phyloP scores from a whole-genome alignment of 306 rosid species.

The Cyclanthera cordifolia region DNA sequence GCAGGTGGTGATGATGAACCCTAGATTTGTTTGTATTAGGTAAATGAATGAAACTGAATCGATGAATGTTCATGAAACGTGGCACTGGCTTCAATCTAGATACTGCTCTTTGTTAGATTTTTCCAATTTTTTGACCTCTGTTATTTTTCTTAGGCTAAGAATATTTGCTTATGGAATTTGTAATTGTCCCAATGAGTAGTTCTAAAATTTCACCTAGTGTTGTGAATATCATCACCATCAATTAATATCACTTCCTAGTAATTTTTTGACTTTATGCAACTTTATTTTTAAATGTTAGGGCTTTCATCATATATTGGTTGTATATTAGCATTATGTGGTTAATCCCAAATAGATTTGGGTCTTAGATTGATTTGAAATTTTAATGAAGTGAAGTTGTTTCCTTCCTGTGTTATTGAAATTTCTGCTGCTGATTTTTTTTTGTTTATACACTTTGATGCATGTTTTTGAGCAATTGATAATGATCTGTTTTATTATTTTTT shows the following conservation, averaged over 20 bases:
- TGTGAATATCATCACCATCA: conserved; percentile 47
- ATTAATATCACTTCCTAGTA: background rate
- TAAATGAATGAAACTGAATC: background rate
- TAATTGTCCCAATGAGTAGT: conserved; percentile 20
- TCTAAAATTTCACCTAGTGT: conserved; percentile 22
- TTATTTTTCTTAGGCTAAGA: background rate
- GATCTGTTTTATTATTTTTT: too few species aligned
- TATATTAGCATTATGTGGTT: background rate
- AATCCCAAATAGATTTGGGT: background rate
- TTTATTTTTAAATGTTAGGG: background rate
- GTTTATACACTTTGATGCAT: too few species aligned
- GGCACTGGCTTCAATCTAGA: too few species aligned
- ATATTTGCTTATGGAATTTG: conserved; percentile 13
- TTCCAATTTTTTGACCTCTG: background rate
- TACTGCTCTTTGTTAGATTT: too few species aligned
- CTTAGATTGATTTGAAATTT: background rate
- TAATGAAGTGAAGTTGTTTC: too few species aligned
- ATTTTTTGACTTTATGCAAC: background rate
- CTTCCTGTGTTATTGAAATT: too few species aligned
- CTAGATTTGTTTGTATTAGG: conserved; percentile 13
- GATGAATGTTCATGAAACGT: background rate
- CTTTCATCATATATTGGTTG: background rate
- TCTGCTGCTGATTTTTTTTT: background rate
- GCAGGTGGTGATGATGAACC: conserved; percentile 50
- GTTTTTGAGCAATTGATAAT: too few species aligned